Conservation (phyloP, 1,284 basidiomycete species). For the Puccinia hordei region DNA sequence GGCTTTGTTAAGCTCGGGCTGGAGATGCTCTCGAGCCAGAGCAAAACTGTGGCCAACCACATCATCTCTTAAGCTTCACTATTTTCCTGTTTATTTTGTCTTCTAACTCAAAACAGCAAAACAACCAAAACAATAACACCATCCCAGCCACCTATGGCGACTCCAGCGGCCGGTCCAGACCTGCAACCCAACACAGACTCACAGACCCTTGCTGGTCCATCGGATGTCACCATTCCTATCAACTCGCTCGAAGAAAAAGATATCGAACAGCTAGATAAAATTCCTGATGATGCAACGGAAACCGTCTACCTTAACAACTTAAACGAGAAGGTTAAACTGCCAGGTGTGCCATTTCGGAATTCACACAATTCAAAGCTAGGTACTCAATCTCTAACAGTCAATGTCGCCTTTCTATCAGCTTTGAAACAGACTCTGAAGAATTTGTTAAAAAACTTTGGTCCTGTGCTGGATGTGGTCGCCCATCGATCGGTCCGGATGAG, state of each 20-base stretch:
- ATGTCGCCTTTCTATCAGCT: slow-evolving; percentile 62
- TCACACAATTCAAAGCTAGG: background rate
- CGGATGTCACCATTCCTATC: background rate
- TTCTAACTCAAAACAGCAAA: too few species aligned
- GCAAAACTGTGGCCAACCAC: too few species aligned
- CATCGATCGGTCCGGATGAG: slow-evolving; percentile 94
- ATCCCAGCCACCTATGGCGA: too few species aligned
- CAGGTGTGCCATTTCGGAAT: slow-evolving; percentile 64
- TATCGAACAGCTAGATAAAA: slow-evolving; percentile 52
- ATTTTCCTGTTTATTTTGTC: too few species aligned
- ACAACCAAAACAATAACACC: too few species aligned
- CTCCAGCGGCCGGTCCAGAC: too few species aligned
- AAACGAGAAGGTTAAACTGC: slow-evolving; percentile 91
- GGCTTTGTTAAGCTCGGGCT: too few species aligned
- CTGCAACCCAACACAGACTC: background rate
- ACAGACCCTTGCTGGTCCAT: background rate
- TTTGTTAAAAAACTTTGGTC: slow-evolving; percentile 90
- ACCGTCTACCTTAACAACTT: slow-evolving; percentile 96
- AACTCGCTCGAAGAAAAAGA: slow-evolving; percentile 22
- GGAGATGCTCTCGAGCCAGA: too few species aligned
- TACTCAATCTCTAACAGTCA: slow-evolving; percentile 31
- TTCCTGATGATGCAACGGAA: slow-evolving; percentile 66
- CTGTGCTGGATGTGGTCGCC: slow-evolving; percentile 86
- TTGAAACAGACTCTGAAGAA: slow-evolving; percentile 83
- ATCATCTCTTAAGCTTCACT: too few species aligned